Conservation (phyloP, 352 stramenopile species). For the Blastocystis sp. region DNA sequence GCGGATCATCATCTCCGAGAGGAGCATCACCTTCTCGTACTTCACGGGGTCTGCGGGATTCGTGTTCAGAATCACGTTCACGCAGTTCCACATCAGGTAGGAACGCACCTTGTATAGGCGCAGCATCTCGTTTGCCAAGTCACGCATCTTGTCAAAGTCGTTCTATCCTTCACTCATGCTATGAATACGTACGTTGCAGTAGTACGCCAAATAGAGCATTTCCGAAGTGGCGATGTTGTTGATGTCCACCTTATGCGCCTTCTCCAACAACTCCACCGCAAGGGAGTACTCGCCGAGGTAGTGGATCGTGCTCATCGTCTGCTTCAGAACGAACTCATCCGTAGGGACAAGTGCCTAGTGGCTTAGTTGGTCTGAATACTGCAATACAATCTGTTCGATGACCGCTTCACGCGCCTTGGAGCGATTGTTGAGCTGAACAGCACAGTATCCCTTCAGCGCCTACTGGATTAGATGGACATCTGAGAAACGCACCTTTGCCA, state of each 20-base stretch:
- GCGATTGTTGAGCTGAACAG: not conserved
- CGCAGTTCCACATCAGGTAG: slow-evolving; percentile 23
- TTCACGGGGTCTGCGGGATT: not conserved
- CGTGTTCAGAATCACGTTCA: slow-evolving; percentile 26
- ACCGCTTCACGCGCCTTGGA: not conserved
- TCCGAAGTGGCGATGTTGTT: slow-evolving; percentile 38
- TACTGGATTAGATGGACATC: not conserved
- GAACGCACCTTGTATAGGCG: not conserved
- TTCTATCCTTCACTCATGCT: not conserved
- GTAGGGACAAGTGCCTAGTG: not conserved
- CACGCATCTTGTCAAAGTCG: slow-evolving; percentile 25
- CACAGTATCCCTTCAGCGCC: slow-evolving; percentile 8
- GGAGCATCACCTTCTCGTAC: slow-evolving; percentile 7
- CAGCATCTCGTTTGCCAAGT: slow-evolving; percentile 12
- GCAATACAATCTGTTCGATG: not conserved
- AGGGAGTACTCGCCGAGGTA: slow-evolving; percentile 24
- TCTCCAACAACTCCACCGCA: slow-evolving; percentile 5
- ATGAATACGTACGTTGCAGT: not conserved
- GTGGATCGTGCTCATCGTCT: not conserved
- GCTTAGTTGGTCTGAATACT: not conserved
- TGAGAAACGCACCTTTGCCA: not conserved
- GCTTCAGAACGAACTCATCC: not conserved
- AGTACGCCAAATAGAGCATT: slow-evolving; percentile 34
- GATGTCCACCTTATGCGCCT: not conserved
- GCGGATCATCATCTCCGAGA: slow-evolving; percentile 5